Percentiles rank a stretch among this genome's conserved stretches.
phyloP scores from a whole-genome alignment of 1,139 yeast species.

The Meyerozyma athensensis region DNA sequence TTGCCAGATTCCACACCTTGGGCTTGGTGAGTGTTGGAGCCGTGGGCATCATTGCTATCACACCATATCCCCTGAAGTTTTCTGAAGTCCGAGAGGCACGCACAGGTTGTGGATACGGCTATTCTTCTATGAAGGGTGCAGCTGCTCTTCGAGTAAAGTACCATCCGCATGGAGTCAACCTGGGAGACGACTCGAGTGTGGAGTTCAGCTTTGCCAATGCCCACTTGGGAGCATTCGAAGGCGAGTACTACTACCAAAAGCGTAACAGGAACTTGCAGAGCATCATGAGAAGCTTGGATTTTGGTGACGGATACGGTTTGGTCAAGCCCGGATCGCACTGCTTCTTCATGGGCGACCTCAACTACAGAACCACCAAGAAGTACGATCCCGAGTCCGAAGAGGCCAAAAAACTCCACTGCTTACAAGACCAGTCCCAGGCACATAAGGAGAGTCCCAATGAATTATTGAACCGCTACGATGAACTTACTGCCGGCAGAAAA shows the following conservation, averaged over 20 bases:
- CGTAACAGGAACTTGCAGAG: conserved; percentile 51
- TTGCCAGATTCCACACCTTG: conserved; percentile 37
- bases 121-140: conserved; percentile 72
- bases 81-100: conserved; percentile 23
- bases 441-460: conserved; percentile 14
- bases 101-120: conserved; percentile 52
- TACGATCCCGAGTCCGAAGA: conserved; percentile 13
- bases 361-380: conserved; percentile 56
- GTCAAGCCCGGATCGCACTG: conserved; percentile 54
- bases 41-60: conserved; percentile 54
- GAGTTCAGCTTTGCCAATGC: conserved; percentile 61
- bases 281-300: conserved; percentile 51
- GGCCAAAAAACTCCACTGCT: conserved; percentile 16
- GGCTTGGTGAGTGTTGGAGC: conserved; percentile 58
- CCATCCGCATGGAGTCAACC: conserved; percentile 17
- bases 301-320: conserved; percentile 57
- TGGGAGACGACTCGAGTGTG: conserved; percentile 12
- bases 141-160: conserved; percentile 52
- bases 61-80: conserved; percentile 37
- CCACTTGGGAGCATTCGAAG: conserved; percentile 79
- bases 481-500: conserved; percentile 43
- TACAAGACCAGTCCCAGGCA: conserved; percentile 20
- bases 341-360: conserved; percentile 79
- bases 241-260: conserved; percentile 37
- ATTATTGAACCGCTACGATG: conserved; percentile 47